These are phyloP conservation scores for Debaryomyces subglobosus DNA, from an alignment of 1,139 yeast species.

Conservation along the genomic window DNA sequence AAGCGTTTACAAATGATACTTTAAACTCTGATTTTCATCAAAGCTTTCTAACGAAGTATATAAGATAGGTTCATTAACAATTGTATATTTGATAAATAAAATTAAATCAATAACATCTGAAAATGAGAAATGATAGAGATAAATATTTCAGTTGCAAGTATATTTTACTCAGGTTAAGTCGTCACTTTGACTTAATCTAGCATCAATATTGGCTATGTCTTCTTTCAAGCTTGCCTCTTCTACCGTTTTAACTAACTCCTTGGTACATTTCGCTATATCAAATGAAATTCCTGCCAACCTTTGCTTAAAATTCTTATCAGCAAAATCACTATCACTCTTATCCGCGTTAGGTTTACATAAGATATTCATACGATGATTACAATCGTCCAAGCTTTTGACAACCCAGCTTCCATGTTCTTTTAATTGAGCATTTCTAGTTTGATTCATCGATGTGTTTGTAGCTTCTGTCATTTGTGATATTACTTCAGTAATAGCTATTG, in stretches of 20 bases:
- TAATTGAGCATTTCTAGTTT: constrained; percentile 77
- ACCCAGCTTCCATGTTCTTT: constrained; percentile 93
- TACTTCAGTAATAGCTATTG: constrained; percentile 72
- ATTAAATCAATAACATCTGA: neutral
- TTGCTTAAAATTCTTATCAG: constrained; percentile 89
- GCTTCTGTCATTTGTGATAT: constrained; percentile 90
- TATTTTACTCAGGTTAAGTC: constrained; percentile 30
- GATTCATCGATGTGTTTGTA: constrained; percentile 85
- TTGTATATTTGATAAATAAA: neutral
- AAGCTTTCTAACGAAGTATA: constrained; percentile 67
- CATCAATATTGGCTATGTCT: constrained; percentile 62
- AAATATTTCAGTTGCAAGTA: neutral
- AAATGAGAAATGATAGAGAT: neutral
- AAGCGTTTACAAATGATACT: constrained; percentile 63
- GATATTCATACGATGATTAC: constrained; percentile 75
- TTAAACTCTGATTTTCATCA: constrained; percentile 71
- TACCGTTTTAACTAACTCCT: constrained; percentile 91
- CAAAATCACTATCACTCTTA: constrained; percentile 63
- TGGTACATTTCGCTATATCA: constrained; percentile 94
- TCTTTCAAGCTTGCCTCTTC: constrained; percentile 91
- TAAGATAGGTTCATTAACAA: constrained; percentile 36
- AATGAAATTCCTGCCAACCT: constrained; percentile 94
- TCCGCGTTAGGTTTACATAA: constrained; percentile 55
- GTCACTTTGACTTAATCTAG: constrained; percentile 43
- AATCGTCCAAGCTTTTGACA: constrained; percentile 81